A percentile compares a stretch with the other conserved stretches of the same genome.
phyloP scores from a whole-genome alignment of 192 early-diverging fungal genomes.

The Coemansia asiatica region DNA sequence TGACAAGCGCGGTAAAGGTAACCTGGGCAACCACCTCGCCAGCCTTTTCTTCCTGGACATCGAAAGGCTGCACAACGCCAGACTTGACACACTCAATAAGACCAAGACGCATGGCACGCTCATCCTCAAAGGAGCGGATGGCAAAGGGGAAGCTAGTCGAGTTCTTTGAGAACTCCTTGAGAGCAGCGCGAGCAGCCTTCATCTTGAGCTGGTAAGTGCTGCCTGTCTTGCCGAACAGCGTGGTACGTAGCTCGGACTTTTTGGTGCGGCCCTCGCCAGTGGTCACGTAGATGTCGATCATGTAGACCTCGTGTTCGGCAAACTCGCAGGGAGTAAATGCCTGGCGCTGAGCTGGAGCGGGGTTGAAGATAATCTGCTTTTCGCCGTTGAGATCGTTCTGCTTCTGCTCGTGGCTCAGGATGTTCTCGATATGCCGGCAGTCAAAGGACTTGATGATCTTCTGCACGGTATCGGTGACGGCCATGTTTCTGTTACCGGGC shows the following conservation, averaged over 20 bases:
- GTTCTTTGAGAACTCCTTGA: conserved; percentile 72
- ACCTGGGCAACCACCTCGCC: conserved; percentile 84
- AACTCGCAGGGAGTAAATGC: conserved; percentile 70
- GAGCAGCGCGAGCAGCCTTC: conserved; percentile 73
- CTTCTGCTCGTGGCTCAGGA: conserved; percentile 85
- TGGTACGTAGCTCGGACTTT: conserved; percentile 72
- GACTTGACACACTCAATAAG: conserved; percentile 86
- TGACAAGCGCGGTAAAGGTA: conserved; percentile 88
- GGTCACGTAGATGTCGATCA: conserved; percentile 85
- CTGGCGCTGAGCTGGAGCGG: conserved; percentile 71
- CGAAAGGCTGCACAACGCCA: conserved; percentile 76
- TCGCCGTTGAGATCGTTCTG: conserved; percentile 87
- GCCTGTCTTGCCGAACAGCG: conserved; percentile 87
- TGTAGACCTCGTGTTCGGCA: conserved; percentile 81
- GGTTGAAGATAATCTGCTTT: conserved; percentile 93
- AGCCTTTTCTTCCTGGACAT: conserved; percentile 80
- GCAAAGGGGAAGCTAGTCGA: conserved; percentile 89
- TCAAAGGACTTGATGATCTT: conserved; percentile 80
- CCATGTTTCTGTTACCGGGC: conserved; percentile 72
- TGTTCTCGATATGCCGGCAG: conserved; percentile 88
- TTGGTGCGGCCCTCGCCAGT: conserved; percentile 86
- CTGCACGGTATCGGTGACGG: conserved; percentile 72
- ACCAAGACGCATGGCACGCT: conserved; percentile 89
- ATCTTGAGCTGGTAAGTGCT: conserved; percentile 84
- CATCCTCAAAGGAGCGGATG: conserved; percentile 81